Base-by-base conservation (phyloP, 805 yeast species). In the Metschnikowia vanudenii region DNA sequence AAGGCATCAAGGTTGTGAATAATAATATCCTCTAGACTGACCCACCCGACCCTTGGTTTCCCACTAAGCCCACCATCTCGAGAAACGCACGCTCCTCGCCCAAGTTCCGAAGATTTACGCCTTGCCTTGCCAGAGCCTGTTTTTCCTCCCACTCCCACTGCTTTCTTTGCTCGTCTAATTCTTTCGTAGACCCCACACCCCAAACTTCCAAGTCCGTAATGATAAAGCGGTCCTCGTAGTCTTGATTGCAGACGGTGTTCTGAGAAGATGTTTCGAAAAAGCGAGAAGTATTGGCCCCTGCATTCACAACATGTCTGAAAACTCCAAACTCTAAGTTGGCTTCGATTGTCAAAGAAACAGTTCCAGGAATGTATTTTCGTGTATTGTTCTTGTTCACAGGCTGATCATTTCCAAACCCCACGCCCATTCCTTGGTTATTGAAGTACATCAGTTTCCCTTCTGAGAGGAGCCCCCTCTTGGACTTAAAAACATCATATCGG, bases 101-200 rank as follows among this genome's bases (percentile, higher is more conserved):
- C 54, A 85, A 60, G 46, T 76, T 78, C 43, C 77, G 74, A 28
- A 83, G 54, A 58, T 90, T 88, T 2, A 90, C 78, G 24, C 79
- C 74, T 56, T 84, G 85, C 43, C 97, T 73, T 31, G 89, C 83
- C 55, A 81, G 78, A 0, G 96, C 96, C 61, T 89, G 96, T 40
- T 81, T 73, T 59, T 84, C 85, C 60, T 92, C 97, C 97, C 97
- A 90, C 56, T 84, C 90, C 94, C 96, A 86, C 49, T 78, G 78
- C 56, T 78, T 80, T 38, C 76, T 71, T 65, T 91, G 97, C 51
- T 85, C 91, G 26, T 78, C 84, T 39, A 90, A 67, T 54, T 88
- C 96, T 49, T 82, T 80, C 9, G 78, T 81, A 7, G 88, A 81
- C 1, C 97, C 98, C 47, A 89, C 78, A 0, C 98, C 98, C 91